Conservation (phyloP, 2,329 filamentous ascomycete genomes). For the Penicillium sp. region DNA sequence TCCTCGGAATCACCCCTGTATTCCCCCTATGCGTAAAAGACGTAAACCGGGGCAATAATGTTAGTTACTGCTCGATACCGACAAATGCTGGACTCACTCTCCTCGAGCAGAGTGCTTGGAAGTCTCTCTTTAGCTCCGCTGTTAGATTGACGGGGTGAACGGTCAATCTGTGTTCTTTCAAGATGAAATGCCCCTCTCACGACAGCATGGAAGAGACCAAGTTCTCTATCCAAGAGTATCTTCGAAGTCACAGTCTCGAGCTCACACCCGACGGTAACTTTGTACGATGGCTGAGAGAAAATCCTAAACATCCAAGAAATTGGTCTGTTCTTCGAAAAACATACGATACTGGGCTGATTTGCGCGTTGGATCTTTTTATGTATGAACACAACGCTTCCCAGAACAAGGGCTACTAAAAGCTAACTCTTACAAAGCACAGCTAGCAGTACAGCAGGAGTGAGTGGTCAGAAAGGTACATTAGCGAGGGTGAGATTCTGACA, state of each 20-base stretch:
- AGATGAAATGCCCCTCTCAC: constrained; percentile 15
- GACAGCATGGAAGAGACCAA: constrained; percentile 15
- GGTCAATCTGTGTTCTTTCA: not conserved
- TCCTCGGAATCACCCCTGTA: not conserved
- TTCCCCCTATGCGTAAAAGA: not conserved
- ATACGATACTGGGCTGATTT: constrained; percentile 32
- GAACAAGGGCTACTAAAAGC: not conserved
- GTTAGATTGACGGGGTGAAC: not conserved
- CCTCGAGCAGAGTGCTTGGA: not conserved
- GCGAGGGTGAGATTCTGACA: not conserved
- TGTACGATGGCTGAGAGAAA: constrained; percentile 34
- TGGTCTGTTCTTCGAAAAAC: constrained; percentile 31
- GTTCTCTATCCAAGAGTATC: constrained; percentile 15
- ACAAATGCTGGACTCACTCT: not conserved
- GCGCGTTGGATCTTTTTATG: constrained; percentile 37
- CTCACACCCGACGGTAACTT: constrained; percentile 32
- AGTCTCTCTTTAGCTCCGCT: not conserved
- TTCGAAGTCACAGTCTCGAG: constrained; percentile 30
- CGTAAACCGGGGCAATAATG: not conserved
- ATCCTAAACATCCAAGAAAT: constrained; percentile 35
- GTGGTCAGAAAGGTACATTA: constrained; percentile 7
- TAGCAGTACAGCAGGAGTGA: constrained; percentile 38
- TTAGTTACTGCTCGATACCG: not conserved
- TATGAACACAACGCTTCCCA: constrained; percentile 14
- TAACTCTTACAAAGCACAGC: constrained; percentile 32